Evolutionary conservation across 257 asterid species (phyloP), one percentile per base, ranked within the genome.

Genomic region (Capsicum baccatum): DNA sequence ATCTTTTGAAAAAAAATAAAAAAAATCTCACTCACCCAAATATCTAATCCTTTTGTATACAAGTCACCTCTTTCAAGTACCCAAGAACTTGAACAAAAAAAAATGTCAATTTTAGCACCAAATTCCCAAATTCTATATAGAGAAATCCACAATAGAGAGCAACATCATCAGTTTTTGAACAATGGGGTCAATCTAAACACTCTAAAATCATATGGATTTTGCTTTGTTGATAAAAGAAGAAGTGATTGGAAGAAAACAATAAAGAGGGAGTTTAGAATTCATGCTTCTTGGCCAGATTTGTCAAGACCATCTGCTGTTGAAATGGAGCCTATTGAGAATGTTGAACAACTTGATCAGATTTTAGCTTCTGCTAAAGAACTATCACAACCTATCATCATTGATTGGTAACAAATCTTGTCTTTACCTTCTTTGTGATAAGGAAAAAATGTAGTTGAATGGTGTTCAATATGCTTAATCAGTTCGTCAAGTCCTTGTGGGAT

Each of bases 351-450:
- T 67, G 98, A 94, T 85, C 92, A 74, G 91, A 92, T 94, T 89
- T 88, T 95, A 84, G 90, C 83, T 6, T 88, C 82, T 10, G 94
- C 98, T 62, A 86, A 89, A 57, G 86, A 90, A 47, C 89, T 84
- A n/a, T 92, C 96, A 1, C 93, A 91, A 47, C 98, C 98, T 63
- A 52, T 94, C 92, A 84, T 92, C 83, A 91, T 95, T 83, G 97
- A 95, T 83, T 95, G 98, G 98, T 92, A 60, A 35, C 33, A 48
- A 39, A 7, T 35, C 64, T 62, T 39, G 58, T 35, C n/a, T 44
- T 83, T 52, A 17, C 59, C 21, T 52, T 50, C 17, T 19, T 13
- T 81, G 19, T 74, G 8, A 48, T 74, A 3, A 19, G 42, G 47
- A 63, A 74, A 3, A 44, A 74, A 8, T 74, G 2, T 74, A 12